Percentiles rank a stretch among this genome's conserved stretches.
Evolutionary conservation across 306 rosid genomes (phyloP).

Genomic region (Gleditsia sinensis): DNA sequence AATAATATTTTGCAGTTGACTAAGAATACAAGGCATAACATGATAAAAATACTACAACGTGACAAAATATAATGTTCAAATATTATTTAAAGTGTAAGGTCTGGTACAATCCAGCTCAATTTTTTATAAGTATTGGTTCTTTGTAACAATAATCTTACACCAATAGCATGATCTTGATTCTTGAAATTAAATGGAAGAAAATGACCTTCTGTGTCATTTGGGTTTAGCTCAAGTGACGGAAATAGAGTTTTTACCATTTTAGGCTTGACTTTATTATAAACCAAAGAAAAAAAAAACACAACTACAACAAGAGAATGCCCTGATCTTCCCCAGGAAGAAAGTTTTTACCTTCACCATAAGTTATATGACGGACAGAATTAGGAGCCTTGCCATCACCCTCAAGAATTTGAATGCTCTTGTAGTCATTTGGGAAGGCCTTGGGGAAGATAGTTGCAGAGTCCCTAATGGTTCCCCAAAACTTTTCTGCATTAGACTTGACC

Average conservation of each 20-base stretch:
- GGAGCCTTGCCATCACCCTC: constrained; percentile 46
- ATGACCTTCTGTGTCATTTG: not conserved
- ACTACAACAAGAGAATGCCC: no score
- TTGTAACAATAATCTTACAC: no score
- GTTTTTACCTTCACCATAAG: constrained; percentile 53
- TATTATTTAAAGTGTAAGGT: no score
- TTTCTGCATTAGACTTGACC: constrained; percentile 14
- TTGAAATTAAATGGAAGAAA: not conserved
- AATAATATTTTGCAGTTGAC: no score
- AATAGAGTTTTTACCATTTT: no score
- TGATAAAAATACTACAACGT: no score
- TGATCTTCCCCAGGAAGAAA: not conserved
- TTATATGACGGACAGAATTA: constrained; percentile 54
- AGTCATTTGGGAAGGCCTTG: constrained; percentile 45
- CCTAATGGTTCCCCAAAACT: not conserved
- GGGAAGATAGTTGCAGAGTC: constrained; percentile 24
- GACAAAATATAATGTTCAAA: no score
- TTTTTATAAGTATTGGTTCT: no score
- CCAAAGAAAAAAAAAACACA: not conserved
- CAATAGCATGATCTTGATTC: not conserved
- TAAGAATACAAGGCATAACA: no score
- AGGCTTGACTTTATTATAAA: not conserved
- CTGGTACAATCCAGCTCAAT: no score
- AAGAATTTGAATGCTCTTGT: constrained; percentile 16
- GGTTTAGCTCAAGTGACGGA: no score